Base-by-base conservation (phyloP, 2,329 filamentous ascomycete genomes). In the Furcasterigmium sp. region DNA sequence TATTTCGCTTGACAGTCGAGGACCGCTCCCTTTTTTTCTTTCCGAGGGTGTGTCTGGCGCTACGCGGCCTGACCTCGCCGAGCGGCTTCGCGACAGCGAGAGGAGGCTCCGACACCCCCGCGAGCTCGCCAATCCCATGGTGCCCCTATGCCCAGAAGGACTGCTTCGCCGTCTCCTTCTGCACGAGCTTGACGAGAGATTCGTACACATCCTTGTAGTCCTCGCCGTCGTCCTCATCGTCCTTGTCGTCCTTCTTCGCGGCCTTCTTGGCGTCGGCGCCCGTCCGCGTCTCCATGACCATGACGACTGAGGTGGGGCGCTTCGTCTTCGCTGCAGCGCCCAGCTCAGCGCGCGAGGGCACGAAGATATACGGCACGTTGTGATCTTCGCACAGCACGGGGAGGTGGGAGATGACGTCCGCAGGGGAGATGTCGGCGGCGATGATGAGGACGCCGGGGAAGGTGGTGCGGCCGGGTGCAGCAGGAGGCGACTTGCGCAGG, bases 301-400 rank as follows among this genome's bases (percentile, higher is more conserved):
- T 95, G 56, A 96, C 89, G 43, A 98, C 93, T 64, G 87, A 94
- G 28, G 93, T 98, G 40, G 93, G 93, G 51, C 93, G 78, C 83
- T 97, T 98, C 39, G 93, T 98, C 65, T 85, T 87, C 48, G 91
- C 91, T 4, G 93, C 91, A 54, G 88, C 87, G 59, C 93, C 93
- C 45, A 98, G 82, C 72, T 97, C 91, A 48, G 90, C 91, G 56
- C 93, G 85, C 59, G 87, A 94, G 48, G 84, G 82, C 56, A 98
- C 87, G 67, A 94, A 98, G 67, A 98, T 82, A 72, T 97, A 98
- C 26, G 93, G 93, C 47, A 96, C 88, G 68, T 87, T 88, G 77
- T 96, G 91, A 71, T 97, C 91, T 73, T 98, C 93, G 78, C 93
- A 97, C 46, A 97, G 84, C 45, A 98, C 87, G 57, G 93, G 93